Evolutionary conservation across 768 basidiomycete species (phyloP), one percentile per base, ranked within the genome.

Genomic region (Phanerochaete sordida): DNA sequence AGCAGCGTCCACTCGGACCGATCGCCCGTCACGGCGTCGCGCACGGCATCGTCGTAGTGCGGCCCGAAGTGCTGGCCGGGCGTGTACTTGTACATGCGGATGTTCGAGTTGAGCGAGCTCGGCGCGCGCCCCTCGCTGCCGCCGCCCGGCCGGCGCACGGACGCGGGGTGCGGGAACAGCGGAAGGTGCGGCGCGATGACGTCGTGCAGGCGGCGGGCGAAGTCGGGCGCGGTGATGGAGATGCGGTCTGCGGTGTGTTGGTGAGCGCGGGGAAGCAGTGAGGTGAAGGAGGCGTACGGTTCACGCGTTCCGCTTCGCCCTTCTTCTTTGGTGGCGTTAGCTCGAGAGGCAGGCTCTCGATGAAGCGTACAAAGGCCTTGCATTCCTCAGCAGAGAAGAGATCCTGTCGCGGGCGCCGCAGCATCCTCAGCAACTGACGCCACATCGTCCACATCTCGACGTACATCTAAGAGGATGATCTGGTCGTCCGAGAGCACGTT

Each of bases 1-100:
- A 92, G 71, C 37, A 91, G 70, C 0, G 90, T 92, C 90, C 90
- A 91, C 69, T 90, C 88, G 33, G 86, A 88, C 68, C 80, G 83
- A 1, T 80, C 78, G 3, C 85, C 85, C 7, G 86, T 85, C 54
- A 76, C 66, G 3, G 77, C 58, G 67, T 88, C 87, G 8, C 78
- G 77, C 27, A 88, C 83, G 21, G 84, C 83, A 65, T 89, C 88
- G 63, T 91, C 89, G 65, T 90, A 91, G 69, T 91, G 90, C 15
- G 84, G 81, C 23, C 87, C 87, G 71, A 91, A 91, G 71, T 85
- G 81, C 62, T 88, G 86, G 0, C 76, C 76, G 26, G 81, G 73
- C 2, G 78, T 77, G 68, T 90, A 91, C 64, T 85, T 85, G 70
- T 90, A 90, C 61, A 90, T 70, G 28, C 90, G 76, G 31, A 91